Conservation (phyloP, 768 basidiomycete species). For the Boletales sp. region DNA sequence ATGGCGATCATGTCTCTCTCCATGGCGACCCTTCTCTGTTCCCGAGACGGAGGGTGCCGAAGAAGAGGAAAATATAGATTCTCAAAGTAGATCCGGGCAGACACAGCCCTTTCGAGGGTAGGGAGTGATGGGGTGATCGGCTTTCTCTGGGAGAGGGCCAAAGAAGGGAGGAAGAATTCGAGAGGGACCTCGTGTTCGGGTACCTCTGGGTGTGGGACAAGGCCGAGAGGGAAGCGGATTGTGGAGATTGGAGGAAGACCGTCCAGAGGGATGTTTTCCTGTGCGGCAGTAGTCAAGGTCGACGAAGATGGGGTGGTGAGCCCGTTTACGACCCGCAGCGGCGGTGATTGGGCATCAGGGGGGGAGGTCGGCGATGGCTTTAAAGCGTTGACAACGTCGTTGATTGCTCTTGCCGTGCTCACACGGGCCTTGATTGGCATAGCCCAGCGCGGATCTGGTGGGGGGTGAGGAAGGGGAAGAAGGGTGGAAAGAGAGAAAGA, state of each 20-base stretch:
- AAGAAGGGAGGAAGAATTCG: conserved; percentile 27
- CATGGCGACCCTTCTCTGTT: conserved; percentile 81
- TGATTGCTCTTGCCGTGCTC: conserved; percentile 68
- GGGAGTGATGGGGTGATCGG: conserved; percentile 81
- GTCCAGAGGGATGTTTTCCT: conserved; percentile 55
- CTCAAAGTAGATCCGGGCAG: conserved; percentile 92
- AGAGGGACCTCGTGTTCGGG: conserved; percentile 53
- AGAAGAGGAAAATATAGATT: conserved; percentile 84
- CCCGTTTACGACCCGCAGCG: conserved; percentile 79
- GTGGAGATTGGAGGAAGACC: conserved; percentile 56
- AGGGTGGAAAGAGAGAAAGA: conserved; percentile 11
- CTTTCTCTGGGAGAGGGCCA: conserved; percentile 41
- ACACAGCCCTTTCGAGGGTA: conserved; percentile 91
- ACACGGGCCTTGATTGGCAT: conserved; percentile 81
- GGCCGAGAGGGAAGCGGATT: conserved; percentile 55
- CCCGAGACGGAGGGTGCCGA: conserved; percentile 80
- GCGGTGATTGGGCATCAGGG: conserved; percentile 41
- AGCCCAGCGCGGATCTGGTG: conserved; percentile 83
- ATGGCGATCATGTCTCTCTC: conserved; percentile 82
- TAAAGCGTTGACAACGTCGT: conserved; percentile 70
- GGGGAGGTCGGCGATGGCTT: conserved; percentile 50
- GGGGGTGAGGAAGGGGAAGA: conserved; percentile 21
- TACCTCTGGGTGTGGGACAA: conserved; percentile 63
- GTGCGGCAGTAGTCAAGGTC: conserved; percentile 70
- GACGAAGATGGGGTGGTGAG: conserved; percentile 68